phyloP scores from a whole-genome alignment of 768 basidiomycete genomes.

The Lactarius akahatsu region DNA sequence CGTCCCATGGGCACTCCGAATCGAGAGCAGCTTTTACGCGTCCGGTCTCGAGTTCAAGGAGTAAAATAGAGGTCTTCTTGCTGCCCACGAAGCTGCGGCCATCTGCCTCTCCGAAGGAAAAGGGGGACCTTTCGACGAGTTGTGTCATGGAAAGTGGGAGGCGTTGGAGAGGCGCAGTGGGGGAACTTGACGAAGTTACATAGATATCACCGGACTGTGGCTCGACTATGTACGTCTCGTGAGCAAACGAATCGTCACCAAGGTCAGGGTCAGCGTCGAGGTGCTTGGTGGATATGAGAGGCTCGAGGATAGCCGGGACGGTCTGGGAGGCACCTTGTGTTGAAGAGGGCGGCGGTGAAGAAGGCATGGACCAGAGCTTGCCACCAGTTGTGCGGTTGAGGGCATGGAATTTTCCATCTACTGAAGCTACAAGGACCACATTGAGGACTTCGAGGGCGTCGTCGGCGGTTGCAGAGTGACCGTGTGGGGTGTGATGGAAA shows the following conservation, averaged over 20 bases:
- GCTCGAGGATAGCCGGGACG: slow-evolving; percentile 55
- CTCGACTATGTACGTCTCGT: slow-evolving; percentile 90
- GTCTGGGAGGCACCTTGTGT: slow-evolving; percentile 24
- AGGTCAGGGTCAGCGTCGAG: slow-evolving; percentile 55
- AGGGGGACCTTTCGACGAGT: slow-evolving; percentile 83
- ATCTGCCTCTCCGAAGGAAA: slow-evolving; percentile 73
- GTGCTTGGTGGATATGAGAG: slow-evolving; percentile 74
- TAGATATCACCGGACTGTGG: slow-evolving; percentile 94
- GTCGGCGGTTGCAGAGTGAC: slow-evolving; percentile 21
- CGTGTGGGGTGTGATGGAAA: slow-evolving; percentile 27
- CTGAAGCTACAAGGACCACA: slow-evolving; percentile 84
- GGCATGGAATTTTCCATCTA: slow-evolving; percentile 95
- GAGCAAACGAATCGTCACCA: slow-evolving; percentile 48
- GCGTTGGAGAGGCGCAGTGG: slow-evolving; percentile 70
- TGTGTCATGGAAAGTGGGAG: slow-evolving; percentile 92
- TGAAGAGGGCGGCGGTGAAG: slow-evolving; percentile 46
- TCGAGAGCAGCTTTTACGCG: slow-evolving; percentile 72
- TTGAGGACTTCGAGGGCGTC: slow-evolving; percentile 68
- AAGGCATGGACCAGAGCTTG: slow-evolving; percentile 85
- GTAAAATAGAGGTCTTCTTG: slow-evolving; percentile 81
- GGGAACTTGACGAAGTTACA: slow-evolving; percentile 58
- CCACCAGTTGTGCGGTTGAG: slow-evolving; percentile 84
- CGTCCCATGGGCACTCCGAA: slow-evolving; percentile 77
- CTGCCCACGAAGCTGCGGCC: slow-evolving; percentile 81
- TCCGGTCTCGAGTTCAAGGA: slow-evolving; percentile 78